A percentile compares a stretch with the other conserved stretches of the same genome.
These are phyloP conservation scores for Medicago truncatula DNA, from an alignment of 306 rosid species.

Conservation along the genomic window MtrunA17r5.0-ANR NC_053042.1:45329001-45329500, in stretches of 20 bases:
- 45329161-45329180: too few species aligned
- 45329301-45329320: constrained; percentile 81
- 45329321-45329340: constrained; percentile 70
- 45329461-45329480: not conserved
- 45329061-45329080: too few species aligned
- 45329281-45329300: constrained; percentile 78
- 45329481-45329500: not conserved
- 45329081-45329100: too few species aligned
- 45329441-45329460: not conserved
- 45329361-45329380: constrained; percentile 75
- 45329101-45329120: too few species aligned
- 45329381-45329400: constrained; percentile 36
- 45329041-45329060: too few species aligned
- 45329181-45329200: not conserved
- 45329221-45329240: not conserved
- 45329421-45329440: not conserved
- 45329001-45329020: too few species aligned
- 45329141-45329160: too few species aligned
- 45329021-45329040: too few species aligned
- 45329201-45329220: not conserved
- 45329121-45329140: too few species aligned
- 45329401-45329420: too few species aligned
- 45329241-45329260: constrained; percentile 46
- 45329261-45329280: constrained; percentile 64
- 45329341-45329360: constrained; percentile 82